A percentile compares a stretch with the other conserved stretches of the same genome.
phyloP scores from a whole-genome alignment of 257 asterid species.

The Capsicum pubescens region DNA sequence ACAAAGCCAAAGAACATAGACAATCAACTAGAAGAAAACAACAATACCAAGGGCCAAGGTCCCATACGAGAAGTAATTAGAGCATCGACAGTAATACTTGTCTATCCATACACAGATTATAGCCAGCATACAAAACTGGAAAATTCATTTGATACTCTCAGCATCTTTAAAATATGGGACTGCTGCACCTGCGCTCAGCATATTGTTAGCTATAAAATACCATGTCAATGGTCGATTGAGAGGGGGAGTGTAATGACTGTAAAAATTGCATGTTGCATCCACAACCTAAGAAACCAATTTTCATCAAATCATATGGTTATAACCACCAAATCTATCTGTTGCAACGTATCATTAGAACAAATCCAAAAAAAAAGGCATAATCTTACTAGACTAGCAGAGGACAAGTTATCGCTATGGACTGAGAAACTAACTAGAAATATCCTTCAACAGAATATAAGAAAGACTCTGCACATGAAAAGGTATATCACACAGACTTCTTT shows the following conservation, averaged over 20 bases:
- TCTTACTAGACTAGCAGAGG: constrained; percentile 17
- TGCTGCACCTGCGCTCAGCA: constrained; percentile 22
- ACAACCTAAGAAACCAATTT: constrained; percentile 21
- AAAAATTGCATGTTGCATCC: constrained; percentile 17
- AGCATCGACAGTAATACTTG: not conserved
- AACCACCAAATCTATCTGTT: constrained; percentile 17
- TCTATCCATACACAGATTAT: not conserved
- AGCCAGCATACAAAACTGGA: not conserved
- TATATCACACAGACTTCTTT: not conserved
- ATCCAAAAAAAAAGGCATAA: constrained; percentile 2
- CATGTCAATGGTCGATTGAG: not conserved
- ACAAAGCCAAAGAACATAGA: constrained; percentile 4
- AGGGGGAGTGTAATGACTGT: not conserved
- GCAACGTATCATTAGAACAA: constrained; percentile 21
- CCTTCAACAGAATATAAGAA: constrained; percentile 15
- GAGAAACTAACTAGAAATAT: constrained; percentile 16
- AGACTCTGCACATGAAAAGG: constrained; percentile 9
- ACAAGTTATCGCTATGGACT: constrained; percentile 22
- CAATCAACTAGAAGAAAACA: constrained; percentile 9
- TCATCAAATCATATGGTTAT: not conserved
- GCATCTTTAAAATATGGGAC: not conserved
- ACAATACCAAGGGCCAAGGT: not conserved
- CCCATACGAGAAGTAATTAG: not conserved
- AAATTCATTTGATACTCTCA: not conserved
- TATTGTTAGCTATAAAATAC: not conserved